Conservation (phyloP, 202 grass and related monocot genomes). For the Elaeis oleifera region DNA sequence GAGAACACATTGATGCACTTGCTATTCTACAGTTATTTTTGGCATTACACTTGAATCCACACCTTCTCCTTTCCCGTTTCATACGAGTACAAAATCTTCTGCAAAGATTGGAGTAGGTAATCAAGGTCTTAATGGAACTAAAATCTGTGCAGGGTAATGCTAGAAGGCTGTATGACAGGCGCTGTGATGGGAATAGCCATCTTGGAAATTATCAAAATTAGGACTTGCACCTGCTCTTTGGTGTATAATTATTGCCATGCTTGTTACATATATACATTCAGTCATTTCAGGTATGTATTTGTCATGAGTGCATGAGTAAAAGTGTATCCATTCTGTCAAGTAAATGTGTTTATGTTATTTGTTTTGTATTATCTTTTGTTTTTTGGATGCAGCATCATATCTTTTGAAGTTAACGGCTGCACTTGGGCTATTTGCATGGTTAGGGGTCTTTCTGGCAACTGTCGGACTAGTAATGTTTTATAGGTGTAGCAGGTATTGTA, state of each 20-base stretch:
- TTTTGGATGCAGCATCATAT: slow-evolving; percentile 49
- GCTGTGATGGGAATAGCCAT: slow-evolving; percentile 53
- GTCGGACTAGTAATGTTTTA: slow-evolving; percentile 88
- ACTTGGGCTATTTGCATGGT: slow-evolving; percentile 82
- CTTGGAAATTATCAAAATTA: slow-evolving; percentile 66
- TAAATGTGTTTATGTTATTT: slow-evolving; percentile 12
- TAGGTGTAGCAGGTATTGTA: slow-evolving; percentile 86
- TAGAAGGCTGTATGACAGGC: slow-evolving; percentile 75
- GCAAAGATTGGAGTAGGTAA: neutral
- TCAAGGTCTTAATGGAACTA: slow-evolving; percentile 14
- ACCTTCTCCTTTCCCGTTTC: neutral
- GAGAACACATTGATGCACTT: no score
- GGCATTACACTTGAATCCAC: neutral
- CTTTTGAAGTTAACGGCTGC: slow-evolving; percentile 37
- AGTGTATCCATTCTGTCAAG: neutral
- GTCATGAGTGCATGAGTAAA: neutral
- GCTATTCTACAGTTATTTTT: no score
- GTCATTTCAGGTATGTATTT: slow-evolving; percentile 66
- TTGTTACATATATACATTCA: slow-evolving; percentile 70
- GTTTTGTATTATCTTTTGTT: slow-evolving; percentile 22
- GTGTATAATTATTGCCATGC: slow-evolving; percentile 58
- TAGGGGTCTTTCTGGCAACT: slow-evolving; percentile 74
- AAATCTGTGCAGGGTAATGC: slow-evolving; percentile 74
- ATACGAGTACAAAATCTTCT: neutral
- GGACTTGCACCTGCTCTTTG: slow-evolving; percentile 85